Evolutionary conservation across 345 rosid genomes (phyloP).

Genomic region (Noccaea caerulescens): DNA sequence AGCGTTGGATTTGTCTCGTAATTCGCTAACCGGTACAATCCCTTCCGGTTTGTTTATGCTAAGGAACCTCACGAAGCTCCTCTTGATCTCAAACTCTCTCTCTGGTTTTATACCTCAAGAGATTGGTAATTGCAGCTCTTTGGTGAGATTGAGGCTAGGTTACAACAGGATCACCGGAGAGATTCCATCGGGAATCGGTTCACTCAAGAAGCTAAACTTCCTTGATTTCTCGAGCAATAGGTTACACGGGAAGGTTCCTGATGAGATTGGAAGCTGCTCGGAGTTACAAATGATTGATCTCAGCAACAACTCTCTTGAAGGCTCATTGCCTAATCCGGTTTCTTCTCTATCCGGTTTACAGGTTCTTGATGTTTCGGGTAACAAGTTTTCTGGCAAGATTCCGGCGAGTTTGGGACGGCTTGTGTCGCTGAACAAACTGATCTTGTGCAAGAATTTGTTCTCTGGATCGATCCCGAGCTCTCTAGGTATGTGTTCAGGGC

Average conservation of each 20-base stretch:
- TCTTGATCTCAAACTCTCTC: conserved; percentile 71
- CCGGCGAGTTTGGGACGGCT: conserved; percentile 80
- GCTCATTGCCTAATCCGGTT: conserved; percentile 65
- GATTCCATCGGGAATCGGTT: conserved; percentile 71
- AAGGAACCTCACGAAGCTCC: conserved; percentile 74
- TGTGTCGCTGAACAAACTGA: conserved; percentile 66
- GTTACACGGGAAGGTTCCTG: conserved; percentile 67
- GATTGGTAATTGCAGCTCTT: conserved; percentile 74
- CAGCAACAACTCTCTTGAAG: conserved; percentile 70
- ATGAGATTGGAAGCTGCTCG: conserved; percentile 71
- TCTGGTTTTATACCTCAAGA: conserved; percentile 71
- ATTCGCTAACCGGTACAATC: conserved; percentile 74
- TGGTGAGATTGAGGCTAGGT: conserved; percentile 78
- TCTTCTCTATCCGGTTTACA: conserved; percentile 71
- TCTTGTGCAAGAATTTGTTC: conserved; percentile 64
- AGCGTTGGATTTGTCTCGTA: conserved; percentile 80
- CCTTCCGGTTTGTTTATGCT: conserved; percentile 82
- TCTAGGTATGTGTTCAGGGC: conserved; percentile 73
- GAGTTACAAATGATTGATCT: conserved; percentile 84
- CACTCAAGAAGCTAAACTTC: conserved; percentile 65
- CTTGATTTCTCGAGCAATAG: conserved; percentile 80
- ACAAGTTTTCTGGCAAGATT: conserved; percentile 61
- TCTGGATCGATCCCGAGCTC: conserved; percentile 76
- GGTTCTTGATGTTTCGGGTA: conserved; percentile 74
- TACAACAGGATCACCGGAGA: conserved; percentile 68